Base-by-base conservation (phyloP, 805 yeast genomes). In the Sugiyamaella smithiae region DNA sequence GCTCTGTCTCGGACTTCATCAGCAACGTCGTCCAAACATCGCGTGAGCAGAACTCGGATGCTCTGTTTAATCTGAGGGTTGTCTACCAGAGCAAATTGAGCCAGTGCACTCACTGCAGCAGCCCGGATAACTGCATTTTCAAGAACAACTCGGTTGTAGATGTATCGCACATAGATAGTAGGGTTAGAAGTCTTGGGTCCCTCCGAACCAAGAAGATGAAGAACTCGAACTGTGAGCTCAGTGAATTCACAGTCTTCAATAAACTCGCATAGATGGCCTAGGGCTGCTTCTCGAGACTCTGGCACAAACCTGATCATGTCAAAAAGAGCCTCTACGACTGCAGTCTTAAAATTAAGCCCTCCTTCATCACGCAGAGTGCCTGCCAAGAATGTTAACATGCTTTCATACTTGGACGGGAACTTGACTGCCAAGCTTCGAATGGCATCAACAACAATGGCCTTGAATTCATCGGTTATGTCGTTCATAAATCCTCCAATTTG, bases 1-100 rank as follows among this genome's bases (percentile, higher is more conserved):
- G 99, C 97, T 66, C 99, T 83, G 66, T 91, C 99, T 74, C 99
- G 88, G 28, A 93, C 99, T 70, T 91, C 99, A 68, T 91, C 99
- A 66, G 91, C 97, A 40, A 75, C 78, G 67, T 91, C 99, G 56
- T 79, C 85, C 46, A 89, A 77, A 57, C 96, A 88, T 71, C 97
- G 82, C 52, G 76, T 75, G 58, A 93, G 77, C 59, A 93, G 75
- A 52, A 85, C 84, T 57, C 76, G 76, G 58, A 91, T 85, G 47
- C 89, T 84, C 54, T 76, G 74, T 47, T 78, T 72, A 53, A 90
- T 78, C 23, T 76, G 73, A 12, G 77, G 78, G 57, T 89, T 95
- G 44, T 75, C 73, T 36, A 83, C 78, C 49, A 87, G 71, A 5
- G 95, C 96, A 72, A 91, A 93, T 69, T 90, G 89, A 25, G 97